phyloP scores from a whole-genome alignment of 495 filamentous ascomycete genomes.

The Neurospora pannonica region DNA sequence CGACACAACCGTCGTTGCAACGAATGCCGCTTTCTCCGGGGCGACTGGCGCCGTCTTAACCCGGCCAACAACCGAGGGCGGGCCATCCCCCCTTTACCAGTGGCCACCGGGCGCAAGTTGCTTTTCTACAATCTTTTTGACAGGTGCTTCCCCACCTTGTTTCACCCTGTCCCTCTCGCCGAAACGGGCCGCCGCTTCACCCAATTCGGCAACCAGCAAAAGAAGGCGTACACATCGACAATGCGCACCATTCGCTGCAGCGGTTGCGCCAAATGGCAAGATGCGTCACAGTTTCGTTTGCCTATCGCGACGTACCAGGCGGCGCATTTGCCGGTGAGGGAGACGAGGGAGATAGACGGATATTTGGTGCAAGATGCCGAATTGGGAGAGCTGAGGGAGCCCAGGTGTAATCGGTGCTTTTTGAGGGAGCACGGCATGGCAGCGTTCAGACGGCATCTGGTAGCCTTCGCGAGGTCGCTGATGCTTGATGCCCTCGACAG shows the following conservation, averaged over 20 bases:
- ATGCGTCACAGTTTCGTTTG: background rate
- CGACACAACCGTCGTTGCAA: conserved; percentile 11
- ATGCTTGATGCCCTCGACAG: background rate
- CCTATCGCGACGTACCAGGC: background rate
- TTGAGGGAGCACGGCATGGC: background rate
- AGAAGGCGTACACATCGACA: background rate
- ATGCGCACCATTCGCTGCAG: background rate
- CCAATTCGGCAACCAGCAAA: background rate
- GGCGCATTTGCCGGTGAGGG: background rate
- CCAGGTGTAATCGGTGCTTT: background rate
- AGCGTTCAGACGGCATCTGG: background rate
- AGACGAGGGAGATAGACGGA: background rate
- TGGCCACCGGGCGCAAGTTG: background rate
- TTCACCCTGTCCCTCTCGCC: background rate
- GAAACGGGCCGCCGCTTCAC: background rate
- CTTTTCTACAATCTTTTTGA: background rate
- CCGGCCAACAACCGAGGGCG: background rate
- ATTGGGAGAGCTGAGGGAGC: background rate
- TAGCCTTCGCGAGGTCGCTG: background rate
- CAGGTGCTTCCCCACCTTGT: background rate
- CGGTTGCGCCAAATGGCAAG: conserved; percentile 2
- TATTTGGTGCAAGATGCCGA: background rate
- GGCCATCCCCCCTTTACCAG: background rate
- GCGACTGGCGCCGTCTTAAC: background rate
- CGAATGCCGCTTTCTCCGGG: conserved; percentile 1